These are phyloP conservation scores for Ogataea hybrid DNA, from an alignment of 1,139 yeast species.

Conservation along the genomic window DNA sequence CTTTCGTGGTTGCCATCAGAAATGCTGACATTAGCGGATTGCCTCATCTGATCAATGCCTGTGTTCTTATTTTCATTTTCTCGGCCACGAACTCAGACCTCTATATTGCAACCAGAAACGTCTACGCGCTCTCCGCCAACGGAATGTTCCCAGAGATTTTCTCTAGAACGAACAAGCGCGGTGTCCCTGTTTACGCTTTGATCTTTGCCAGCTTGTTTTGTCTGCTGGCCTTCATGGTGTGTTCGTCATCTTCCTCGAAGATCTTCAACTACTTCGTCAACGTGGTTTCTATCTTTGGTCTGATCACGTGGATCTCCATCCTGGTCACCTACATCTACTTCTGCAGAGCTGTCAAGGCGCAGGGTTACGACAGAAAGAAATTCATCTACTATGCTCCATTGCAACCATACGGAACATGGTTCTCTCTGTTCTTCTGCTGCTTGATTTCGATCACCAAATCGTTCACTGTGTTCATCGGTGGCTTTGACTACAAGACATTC, in stretches of 20 bases:
- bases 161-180: slow-evolving; percentile 58
- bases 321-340: slow-evolving; percentile 62
- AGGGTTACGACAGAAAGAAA: slow-evolving; percentile 47
- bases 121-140: slow-evolving; percentile 60
- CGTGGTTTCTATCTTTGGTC: slow-evolving; percentile 68
- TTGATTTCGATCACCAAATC: slow-evolving; percentile 67
- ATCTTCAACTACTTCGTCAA: slow-evolving; percentile 70
- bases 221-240: slow-evolving; percentile 60
- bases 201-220: slow-evolving; percentile 45
- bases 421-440: slow-evolving; percentile 55
- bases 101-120: slow-evolving; percentile 67
- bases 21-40: slow-evolving; percentile 61
- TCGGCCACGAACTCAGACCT: slow-evolving; percentile 74
- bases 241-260: slow-evolving; percentile 49
- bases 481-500: slow-evolving; percentile 58
- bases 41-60: slow-evolving; percentile 67
- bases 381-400: slow-evolving; percentile 63
- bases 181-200: slow-evolving; percentile 61
- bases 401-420: slow-evolving; percentile 63
- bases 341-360: slow-evolving; percentile 63
- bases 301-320: slow-evolving; percentile 67
- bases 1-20: slow-evolving; percentile 62
- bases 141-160: slow-evolving; percentile 64
- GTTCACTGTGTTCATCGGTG: slow-evolving; percentile 63
- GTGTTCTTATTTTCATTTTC: slow-evolving; percentile 64